Conservation (phyloP, 2,329 filamentous ascomycete species). For the Rasamsonia emersonii region DNA sequence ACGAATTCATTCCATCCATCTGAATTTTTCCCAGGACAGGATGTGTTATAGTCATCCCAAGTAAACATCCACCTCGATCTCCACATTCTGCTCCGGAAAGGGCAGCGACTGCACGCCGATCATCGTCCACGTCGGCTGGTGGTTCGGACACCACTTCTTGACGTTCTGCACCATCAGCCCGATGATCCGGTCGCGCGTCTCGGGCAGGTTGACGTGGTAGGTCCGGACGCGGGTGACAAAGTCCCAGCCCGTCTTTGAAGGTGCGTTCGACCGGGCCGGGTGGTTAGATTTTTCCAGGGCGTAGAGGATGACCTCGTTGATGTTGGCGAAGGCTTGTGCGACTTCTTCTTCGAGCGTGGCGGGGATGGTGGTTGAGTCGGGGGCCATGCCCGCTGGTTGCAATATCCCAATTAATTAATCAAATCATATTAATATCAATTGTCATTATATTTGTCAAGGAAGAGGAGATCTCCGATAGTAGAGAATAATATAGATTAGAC, state of each 20-base stretch:
- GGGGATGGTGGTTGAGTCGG: conserved; percentile 4
- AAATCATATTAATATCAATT: not conserved
- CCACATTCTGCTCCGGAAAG: conserved; percentile 8
- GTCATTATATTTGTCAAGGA: not conserved
- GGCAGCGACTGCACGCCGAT: conserved; percentile 6
- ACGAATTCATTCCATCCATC: too few relatives aligned
- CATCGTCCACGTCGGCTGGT: conserved; percentile 8
- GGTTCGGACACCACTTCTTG: conserved; percentile 7
- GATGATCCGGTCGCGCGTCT: conserved; percentile 3
- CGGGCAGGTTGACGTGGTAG: conserved; percentile 4
- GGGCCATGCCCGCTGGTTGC: conserved; percentile 6
- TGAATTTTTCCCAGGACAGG: not conserved
- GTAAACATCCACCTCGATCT: conserved; percentile 5
- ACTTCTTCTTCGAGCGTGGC: conserved; percentile 6
- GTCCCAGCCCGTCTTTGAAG: conserved; percentile 4
- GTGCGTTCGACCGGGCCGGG: not conserved
- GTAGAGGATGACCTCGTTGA: conserved; percentile 7
- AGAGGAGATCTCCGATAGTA: not conserved
- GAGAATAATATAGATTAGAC: not conserved
- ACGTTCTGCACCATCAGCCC: conserved; percentile 7
- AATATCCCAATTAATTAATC: too few relatives aligned
- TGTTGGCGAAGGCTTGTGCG: conserved; percentile 8
- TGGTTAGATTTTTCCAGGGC: conserved; percentile 4
- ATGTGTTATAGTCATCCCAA: not conserved
- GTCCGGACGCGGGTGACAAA: conserved; percentile 1